Evolutionary conservation across 352 stramenopile genomes (phyloP).

Genomic region (Phytophthora agathidicida): DNA sequence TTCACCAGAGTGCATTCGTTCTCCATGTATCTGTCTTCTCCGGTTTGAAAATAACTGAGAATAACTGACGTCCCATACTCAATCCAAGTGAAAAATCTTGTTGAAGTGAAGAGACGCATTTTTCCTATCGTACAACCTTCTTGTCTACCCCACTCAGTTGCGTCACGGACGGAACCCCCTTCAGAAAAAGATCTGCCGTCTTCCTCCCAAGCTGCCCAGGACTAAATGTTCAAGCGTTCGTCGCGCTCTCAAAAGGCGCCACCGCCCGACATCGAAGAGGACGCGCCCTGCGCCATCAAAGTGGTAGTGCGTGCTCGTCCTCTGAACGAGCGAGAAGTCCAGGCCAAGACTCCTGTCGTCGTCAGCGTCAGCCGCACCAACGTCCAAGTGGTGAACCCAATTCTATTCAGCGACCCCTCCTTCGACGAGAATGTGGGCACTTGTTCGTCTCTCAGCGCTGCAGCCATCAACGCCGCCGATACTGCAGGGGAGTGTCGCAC

Average conservation of each 20-base stretch:
- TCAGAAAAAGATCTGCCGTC: constrained; percentile 18
- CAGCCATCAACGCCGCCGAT: constrained; percentile 40
- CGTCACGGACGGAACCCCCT: no score
- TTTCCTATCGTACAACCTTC: background rate
- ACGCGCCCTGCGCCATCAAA: constrained; percentile 62
- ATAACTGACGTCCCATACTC: background rate
- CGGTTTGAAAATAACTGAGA: no score
- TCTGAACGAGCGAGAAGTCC: constrained; percentile 60
- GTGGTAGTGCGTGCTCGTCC: constrained; percentile 79
- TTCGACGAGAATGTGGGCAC: constrained; percentile 41
- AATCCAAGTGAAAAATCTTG: background rate
- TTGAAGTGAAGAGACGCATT: constrained; percentile 16
- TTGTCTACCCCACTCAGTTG: no score
- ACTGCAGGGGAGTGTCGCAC: constrained; percentile 57
- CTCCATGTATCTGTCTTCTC: no score
- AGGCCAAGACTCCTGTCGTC: constrained; percentile 53
- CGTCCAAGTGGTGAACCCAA: constrained; percentile 71
- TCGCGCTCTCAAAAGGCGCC: background rate
- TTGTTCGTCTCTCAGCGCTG: constrained; percentile 32
- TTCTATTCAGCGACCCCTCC: constrained; percentile 60
- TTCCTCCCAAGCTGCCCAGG: background rate
- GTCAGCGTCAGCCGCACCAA: constrained; percentile 52
- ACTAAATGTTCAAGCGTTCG: constrained; percentile 16
- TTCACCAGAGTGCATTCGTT: no score
- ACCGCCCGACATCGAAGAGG: constrained; percentile 11